Evolutionary conservation across 1,284 basidiomycete species (phyloP).

Genomic region (Leccinum pallidistipes): DNA sequence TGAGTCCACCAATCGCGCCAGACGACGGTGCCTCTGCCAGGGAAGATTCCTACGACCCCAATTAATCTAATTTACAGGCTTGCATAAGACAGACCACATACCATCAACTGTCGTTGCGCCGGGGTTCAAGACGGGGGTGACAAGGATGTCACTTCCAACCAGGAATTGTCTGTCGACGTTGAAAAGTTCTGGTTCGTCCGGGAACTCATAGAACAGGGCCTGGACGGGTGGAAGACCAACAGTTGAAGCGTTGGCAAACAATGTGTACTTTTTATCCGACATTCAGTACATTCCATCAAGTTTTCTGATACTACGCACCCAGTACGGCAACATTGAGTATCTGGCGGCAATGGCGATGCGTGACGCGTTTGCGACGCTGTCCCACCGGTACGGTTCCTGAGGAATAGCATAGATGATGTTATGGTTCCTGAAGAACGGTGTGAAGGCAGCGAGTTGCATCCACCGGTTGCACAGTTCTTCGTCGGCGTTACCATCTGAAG

Average conservation of each 20-base stretch:
- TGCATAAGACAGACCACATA: slow-evolving; percentile 3
- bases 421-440: slow-evolving; percentile 73
- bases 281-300: slow-evolving; percentile 25
- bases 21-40: slow-evolving; percentile 53
- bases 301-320: slow-evolving; percentile 47
- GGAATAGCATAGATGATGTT: slow-evolving; percentile 57
- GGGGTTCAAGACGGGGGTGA: slow-evolving; percentile 71
- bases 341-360: slow-evolving; percentile 66
- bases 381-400: slow-evolving; percentile 78
- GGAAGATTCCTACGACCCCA: slow-evolving; percentile 50
- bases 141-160: slow-evolving; percentile 65
- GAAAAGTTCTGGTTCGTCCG: slow-evolving; percentile 64
- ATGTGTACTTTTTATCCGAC: slow-evolving; percentile 51
- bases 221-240: slow-evolving; percentile 67
- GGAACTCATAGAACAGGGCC: slow-evolving; percentile 78
- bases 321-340: slow-evolving; percentile 73
- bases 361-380: slow-evolving; percentile 70
- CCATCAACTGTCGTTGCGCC: slow-evolving; percentile 52
- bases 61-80: neutral
- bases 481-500: slow-evolving; percentile 63
- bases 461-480: slow-evolving; percentile 83
- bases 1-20: slow-evolving; percentile 83
- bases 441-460: slow-evolving; percentile 78
- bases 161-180: slow-evolving; percentile 69
- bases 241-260: slow-evolving; percentile 69